Evolutionary conservation across 495 filamentous ascomycete genomes (phyloP).

Genomic region (Delitschia confertaspora): DNA sequence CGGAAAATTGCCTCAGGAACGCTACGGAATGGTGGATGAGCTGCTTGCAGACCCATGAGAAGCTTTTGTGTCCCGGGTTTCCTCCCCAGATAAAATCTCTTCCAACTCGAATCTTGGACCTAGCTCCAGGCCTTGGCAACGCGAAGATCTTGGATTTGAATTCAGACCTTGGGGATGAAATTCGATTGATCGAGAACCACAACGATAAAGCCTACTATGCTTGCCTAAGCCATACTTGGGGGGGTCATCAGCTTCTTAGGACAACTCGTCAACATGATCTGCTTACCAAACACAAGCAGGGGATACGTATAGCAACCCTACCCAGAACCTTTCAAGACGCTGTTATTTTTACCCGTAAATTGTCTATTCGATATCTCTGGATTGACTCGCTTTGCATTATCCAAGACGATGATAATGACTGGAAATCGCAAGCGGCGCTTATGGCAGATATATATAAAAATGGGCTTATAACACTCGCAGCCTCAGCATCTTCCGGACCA

Average conservation of each 20-base stretch:
- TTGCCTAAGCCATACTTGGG: conserved; percentile 18
- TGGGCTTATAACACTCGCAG: conserved; percentile 7
- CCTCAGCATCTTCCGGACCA: background rate
- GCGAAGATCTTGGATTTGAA: background rate
- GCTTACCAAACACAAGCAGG: background rate
- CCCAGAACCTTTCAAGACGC: conserved; percentile 2
- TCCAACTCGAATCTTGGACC: background rate
- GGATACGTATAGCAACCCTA: background rate
- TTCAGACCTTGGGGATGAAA: background rate
- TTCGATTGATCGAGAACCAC: background rate
- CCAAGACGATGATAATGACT: conserved; percentile 2
- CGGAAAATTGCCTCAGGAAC: background rate
- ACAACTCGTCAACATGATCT: conserved; percentile 2
- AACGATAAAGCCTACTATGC: background rate
- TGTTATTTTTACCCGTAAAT: conserved; percentile 1
- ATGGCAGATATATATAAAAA: conserved; percentile 13
- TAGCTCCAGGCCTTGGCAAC: background rate
- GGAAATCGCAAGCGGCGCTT: background rate
- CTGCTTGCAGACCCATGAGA: conserved; percentile 1
- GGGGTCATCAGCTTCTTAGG: conserved; percentile 4
- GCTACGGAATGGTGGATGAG: background rate
- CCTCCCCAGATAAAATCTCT: background rate
- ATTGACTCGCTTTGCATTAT: conserved; percentile 7
- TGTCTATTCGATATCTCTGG: conserved; percentile 6
- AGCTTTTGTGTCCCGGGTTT: background rate